These are phyloP conservation scores for Wallacemonas collosoma DNA, from an alignment of 208 protist genomes.

Conservation along the genomic window DNA sequence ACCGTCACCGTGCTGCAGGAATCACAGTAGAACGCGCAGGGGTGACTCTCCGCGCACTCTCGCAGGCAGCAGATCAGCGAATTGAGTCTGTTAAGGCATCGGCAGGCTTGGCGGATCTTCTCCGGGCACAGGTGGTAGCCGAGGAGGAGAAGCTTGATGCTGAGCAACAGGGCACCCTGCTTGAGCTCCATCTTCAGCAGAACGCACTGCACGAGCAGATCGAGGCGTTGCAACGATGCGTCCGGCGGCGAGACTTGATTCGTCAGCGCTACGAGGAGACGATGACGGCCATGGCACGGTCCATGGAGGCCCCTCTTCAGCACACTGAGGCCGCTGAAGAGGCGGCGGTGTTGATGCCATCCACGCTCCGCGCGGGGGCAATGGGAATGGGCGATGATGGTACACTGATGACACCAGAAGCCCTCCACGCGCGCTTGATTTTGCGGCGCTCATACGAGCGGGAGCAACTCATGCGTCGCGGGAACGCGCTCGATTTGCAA, in stretches of 20 bases:
- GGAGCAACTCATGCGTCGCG: constrained; percentile 72
- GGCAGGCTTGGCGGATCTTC: constrained; percentile 43
- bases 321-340: constrained; percentile 11
- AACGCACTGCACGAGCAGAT: constrained; percentile 44
- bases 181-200: constrained; percentile 73
- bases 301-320: constrained; percentile 35
- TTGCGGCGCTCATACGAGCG: constrained; percentile 63
- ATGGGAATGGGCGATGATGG: constrained; percentile 1
- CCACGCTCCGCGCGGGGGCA: constrained; percentile 10
- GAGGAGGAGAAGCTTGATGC: constrained; percentile 50
- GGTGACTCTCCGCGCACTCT: constrained; percentile 48
- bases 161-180: constrained; percentile 37
- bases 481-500: constrained; percentile 77
- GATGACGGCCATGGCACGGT: constrained; percentile 37
- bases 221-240: constrained; percentile 44
- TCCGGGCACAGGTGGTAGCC: constrained; percentile 55
- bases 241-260: constrained; percentile 34
- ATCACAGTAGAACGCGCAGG: constrained; percentile 19
- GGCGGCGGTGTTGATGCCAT: constrained; percentile 20
- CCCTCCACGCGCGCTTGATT: constrained; percentile 66
- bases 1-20: constrained; percentile 1
- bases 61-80: constrained; percentile 42
- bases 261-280: constrained; percentile 56
- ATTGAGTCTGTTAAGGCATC: constrained; percentile 29
- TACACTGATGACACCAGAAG: constrained; percentile 39